Base-by-base conservation (phyloP, 2,329 filamentous ascomycete species). In the Pleoardoris graminearum region DNA sequence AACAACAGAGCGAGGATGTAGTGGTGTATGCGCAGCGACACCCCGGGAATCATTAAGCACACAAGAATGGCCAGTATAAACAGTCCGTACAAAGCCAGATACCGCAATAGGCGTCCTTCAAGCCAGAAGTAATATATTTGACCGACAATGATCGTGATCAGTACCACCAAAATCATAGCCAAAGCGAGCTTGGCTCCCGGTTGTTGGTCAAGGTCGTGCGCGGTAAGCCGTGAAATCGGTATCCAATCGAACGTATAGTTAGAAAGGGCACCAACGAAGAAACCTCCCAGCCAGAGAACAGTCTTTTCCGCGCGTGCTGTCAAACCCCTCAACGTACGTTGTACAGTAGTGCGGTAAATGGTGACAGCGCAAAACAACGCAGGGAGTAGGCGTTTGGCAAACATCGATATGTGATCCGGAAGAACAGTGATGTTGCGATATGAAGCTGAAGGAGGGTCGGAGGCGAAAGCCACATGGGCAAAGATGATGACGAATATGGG, bases 181-280 rank as follows among this genome's bases (percentile, higher is more conserved):
- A 97, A 76, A 1, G 94, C 92, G 1, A 89, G 79, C 55, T 90
- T 88, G 0, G 93, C 94, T 4, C 93, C 93, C 0, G 94, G 93
- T 68, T 97, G 91, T 66, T 92, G 88, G 36, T 87, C 77, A 27
- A 99, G 82, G 67, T 99, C 94, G 68, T 94, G 91, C 0, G 86
- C 85, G 8, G 89, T 97, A 14, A 99, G 81, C 4, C 94, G 86
- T 70, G 90, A 85, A 60, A 99, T 94, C 0, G 94, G 94, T 54
- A 97, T 96, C 77, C 90, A 88, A 58, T 90, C 88, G 64, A 97
- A 90, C 0, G 94, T 97, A 73, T 97, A 94, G 71, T 97, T 97
- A 61, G 92, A 92, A 57, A 97, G 76, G 1, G 90, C 87, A 14
- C 92, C 93, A 38, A 97, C 85, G 87, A 94, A 97, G 68, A 89